phyloP scores from a whole-genome alignment of 179 eudicot genomes.

The Amaranthus tricolor region DNA sequence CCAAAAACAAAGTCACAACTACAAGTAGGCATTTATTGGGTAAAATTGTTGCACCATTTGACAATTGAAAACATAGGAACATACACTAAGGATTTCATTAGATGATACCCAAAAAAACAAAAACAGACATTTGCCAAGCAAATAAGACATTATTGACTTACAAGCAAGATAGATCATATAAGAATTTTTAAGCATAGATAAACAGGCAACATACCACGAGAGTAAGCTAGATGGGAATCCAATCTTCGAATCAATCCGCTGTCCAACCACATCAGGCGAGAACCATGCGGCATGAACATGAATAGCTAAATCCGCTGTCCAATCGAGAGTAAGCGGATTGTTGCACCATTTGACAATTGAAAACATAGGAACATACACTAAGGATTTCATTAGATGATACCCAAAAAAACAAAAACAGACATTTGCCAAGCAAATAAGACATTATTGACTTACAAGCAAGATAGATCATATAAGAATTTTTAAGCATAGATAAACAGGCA shows the following conservation, averaged over 20 bases:
- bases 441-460: neutral
- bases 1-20: neutral
- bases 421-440: neutral
- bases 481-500: conserved; percentile 2
- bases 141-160: neutral
- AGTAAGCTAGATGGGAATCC: neutral
- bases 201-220: conserved; percentile 9
- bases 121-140: neutral
- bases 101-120: neutral
- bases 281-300: conserved; percentile 1
- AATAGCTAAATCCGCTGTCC: no score
- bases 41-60: neutral
- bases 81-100: neutral
- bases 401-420: neutral
- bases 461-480: neutral
- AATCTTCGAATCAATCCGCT: neutral
- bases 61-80: neutral
- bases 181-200: conserved; percentile 11
- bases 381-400: neutral
- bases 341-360: neutral
- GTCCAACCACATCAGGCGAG: neutral
- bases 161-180: neutral
- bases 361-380: neutral
- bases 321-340: no score
- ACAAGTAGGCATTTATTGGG: neutral